Conservation (phyloP, 108 stramenopile species). For the Poteriospumella lacustris region DNA sequence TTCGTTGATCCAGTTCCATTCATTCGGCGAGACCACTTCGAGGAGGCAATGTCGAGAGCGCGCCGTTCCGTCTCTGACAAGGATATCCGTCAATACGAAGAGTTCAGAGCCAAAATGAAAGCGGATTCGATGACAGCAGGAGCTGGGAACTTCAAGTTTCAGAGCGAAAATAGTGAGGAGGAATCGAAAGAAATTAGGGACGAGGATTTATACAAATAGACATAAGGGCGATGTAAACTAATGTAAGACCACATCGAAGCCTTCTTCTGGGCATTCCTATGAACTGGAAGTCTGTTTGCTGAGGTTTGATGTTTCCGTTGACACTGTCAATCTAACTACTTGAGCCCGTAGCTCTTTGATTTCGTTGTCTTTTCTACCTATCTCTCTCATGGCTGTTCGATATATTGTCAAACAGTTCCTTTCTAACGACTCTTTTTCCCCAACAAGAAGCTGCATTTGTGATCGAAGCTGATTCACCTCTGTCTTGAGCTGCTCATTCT, state of each 20-base stretch:
- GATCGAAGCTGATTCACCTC: not conserved
- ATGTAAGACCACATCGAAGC: too few species aligned
- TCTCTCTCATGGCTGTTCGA: not conserved
- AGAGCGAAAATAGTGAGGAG: slow-evolving; percentile 40
- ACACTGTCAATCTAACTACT: not conserved
- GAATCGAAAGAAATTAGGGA: slow-evolving; percentile 27
- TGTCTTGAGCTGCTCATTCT: not conserved
- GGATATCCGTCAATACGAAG: slow-evolving; percentile 84
- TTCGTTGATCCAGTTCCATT: slow-evolving; percentile 68
- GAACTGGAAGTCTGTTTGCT: too few species aligned
- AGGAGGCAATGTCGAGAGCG: slow-evolving; percentile 82
- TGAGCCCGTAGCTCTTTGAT: not conserved
- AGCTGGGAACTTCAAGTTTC: slow-evolving; percentile 77
- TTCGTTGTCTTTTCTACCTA: not conserved
- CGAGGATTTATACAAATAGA: slow-evolving; percentile 11
- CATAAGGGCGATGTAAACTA: not conserved
- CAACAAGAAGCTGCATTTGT: not conserved
- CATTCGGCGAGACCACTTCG: slow-evolving; percentile 80
- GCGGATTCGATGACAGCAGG: slow-evolving; percentile 68
- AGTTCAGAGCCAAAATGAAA: slow-evolving; percentile 80
- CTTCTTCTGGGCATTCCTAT: too few species aligned
- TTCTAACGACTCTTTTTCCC: not conserved
- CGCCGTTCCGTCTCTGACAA: slow-evolving; percentile 78
- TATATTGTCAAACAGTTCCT: not conserved
- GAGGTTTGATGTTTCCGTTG: too few species aligned